These are phyloP conservation scores for Solanum virginianum DNA, from an alignment of 257 asterid species.

Conservation along the genomic window DNA sequence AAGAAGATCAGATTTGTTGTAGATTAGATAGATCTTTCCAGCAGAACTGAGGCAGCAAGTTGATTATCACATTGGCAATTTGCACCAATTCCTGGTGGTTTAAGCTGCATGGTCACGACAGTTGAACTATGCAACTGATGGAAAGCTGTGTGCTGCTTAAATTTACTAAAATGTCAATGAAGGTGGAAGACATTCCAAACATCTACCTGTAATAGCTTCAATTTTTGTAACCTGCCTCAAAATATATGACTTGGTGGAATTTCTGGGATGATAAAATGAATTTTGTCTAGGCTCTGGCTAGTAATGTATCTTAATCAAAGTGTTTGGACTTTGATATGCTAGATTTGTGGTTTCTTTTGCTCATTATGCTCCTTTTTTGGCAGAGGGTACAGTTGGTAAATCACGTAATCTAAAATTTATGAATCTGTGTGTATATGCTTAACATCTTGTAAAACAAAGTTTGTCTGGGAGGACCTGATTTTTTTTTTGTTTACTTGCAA, in stretches of 20 bases:
- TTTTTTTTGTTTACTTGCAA: neutral
- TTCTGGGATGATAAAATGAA: neutral
- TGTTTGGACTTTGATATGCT: neutral
- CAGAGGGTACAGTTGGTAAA: neutral
- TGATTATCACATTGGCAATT: neutral
- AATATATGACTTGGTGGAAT: neutral
- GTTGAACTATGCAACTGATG: neutral
- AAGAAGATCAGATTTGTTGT: constrained; percentile 64
- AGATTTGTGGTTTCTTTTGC: neutral
- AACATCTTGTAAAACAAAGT: neutral
- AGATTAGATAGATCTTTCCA: constrained; percentile 9
- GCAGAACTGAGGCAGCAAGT: neutral
- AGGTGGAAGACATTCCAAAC: neutral
- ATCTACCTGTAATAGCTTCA: neutral
- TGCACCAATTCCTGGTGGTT: neutral
- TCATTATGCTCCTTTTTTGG: neutral
- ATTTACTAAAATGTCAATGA: neutral
- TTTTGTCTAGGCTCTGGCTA: neutral
- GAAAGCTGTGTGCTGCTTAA: neutral
- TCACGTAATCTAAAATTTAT: neutral
- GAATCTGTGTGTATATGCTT: neutral
- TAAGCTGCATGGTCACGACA: neutral
- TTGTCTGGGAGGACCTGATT: neutral
- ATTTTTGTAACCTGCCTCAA: neutral
- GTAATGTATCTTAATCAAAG: neutral